These are phyloP conservation scores for Synchytrium microbalum DNA, from an alignment of 371 early-diverging fungal genomes.

Conservation along the genomic window DNA sequence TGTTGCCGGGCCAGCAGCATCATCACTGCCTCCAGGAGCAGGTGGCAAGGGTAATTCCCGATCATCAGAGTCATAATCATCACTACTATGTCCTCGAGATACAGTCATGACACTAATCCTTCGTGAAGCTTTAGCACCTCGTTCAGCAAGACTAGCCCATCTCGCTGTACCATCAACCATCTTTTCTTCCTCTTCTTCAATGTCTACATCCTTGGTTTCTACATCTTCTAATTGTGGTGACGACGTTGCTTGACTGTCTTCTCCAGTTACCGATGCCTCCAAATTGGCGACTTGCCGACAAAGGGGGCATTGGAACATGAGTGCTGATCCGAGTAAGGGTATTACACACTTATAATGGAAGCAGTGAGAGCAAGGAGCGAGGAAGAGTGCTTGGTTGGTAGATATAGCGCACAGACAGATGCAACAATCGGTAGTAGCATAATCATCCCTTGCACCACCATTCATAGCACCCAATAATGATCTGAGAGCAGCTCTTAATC, in stretches of 20 bases:
- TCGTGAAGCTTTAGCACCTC: too few relatives aligned
- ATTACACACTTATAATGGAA: conserved; percentile 92
- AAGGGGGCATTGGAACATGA: conserved; percentile 87
- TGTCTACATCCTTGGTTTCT: too few relatives aligned
- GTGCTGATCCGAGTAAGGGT: conserved; percentile 52
- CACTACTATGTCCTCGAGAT: too few relatives aligned
- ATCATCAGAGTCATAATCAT: too few relatives aligned
- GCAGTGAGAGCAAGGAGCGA: conserved; percentile 90
- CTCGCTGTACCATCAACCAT: too few relatives aligned
- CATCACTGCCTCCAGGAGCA: too few relatives aligned
- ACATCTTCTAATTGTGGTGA: too few relatives aligned
- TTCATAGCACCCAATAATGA: conserved; percentile 41
- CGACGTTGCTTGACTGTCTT: neutral
- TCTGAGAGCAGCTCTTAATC: conserved; percentile 36
- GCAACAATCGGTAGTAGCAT: conserved; percentile 71
- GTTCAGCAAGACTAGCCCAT: too few relatives aligned
- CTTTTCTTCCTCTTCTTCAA: neutral
- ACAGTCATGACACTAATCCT: too few relatives aligned
- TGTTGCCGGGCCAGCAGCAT: too few relatives aligned
- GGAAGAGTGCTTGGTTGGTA: conserved; percentile 87
- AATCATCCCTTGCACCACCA: conserved; percentile 17
- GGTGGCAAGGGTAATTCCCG: too few relatives aligned
- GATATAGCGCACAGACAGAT: conserved; percentile 85
- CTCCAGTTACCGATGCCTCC: conserved; percentile 59
- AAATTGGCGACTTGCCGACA: conserved; percentile 91